Conservation (phyloP, 2,329 filamentous ascomycete genomes). For the Penicillium sp. region DNA sequence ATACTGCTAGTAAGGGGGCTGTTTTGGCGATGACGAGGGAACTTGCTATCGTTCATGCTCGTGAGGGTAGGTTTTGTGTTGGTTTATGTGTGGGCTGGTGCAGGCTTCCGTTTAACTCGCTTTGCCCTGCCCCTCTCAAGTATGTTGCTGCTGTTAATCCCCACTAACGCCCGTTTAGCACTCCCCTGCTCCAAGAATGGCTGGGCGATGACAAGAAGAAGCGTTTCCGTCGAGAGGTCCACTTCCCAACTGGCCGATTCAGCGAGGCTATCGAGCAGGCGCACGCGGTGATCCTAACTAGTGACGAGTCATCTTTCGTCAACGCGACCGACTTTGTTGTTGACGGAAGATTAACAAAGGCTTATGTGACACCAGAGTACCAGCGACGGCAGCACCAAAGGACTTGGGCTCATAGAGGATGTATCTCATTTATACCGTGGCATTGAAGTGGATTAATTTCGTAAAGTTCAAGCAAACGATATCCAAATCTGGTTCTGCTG, state of each 20-base stretch:
- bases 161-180: conserved; percentile 43
- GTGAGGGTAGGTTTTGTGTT: conserved; percentile 51
- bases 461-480: conserved; percentile 41
- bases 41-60: conserved; percentile 81
- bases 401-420: conserved; percentile 36
- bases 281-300: conserved; percentile 75
- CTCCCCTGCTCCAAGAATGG: conserved; percentile 84
- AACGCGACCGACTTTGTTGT: conserved; percentile 88
- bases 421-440: conserved; percentile 9
- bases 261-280: conserved; percentile 88
- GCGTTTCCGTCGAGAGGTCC: conserved; percentile 72
- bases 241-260: conserved; percentile 81
- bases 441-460: conserved; percentile 3
- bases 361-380: conserved; percentile 65
- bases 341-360: conserved; percentile 86
- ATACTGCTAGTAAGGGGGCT: conserved; percentile 87
- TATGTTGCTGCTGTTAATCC: conserved; percentile 25
- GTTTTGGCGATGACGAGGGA: conserved; percentile 84
- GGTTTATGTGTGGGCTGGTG: not conserved
- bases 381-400: conserved; percentile 49
- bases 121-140: conserved; percentile 86
- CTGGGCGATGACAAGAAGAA: conserved; percentile 78
- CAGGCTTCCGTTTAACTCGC: conserved; percentile 75
- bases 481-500: conserved; percentile 47
- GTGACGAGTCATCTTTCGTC: conserved; percentile 81